Conservation (phyloP, 495 filamentous ascomycete genomes). For the Aspergillus campestris region DNA sequence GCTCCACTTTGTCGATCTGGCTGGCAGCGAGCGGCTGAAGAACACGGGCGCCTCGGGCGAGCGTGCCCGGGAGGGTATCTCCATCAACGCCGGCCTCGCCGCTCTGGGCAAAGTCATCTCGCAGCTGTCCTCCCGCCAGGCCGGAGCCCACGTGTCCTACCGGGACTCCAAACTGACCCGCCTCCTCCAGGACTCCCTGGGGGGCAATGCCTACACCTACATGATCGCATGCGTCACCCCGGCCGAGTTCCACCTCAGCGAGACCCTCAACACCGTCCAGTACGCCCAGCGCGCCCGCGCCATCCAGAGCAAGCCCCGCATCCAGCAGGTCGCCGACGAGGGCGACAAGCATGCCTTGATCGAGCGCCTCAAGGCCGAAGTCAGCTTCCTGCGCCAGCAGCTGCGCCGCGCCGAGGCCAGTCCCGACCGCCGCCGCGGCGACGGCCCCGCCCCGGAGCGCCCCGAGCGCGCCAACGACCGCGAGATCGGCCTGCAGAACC, state of each 20-base stretch:
- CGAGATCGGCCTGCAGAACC: constrained; percentile 88
- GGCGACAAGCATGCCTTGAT: constrained; percentile 92
- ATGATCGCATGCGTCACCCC: constrained; percentile 99
- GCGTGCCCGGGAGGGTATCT: constrained; percentile 92
- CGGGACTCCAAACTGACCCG: constrained; percentile 95
- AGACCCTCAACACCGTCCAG: constrained; percentile 93
- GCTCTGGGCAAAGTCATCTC: constrained; percentile 98
- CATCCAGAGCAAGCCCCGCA: constrained; percentile 94
- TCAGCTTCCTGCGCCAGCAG: constrained; percentile 89
- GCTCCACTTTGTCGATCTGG: constrained; percentile 96
- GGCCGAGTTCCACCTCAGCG: constrained; percentile 93
- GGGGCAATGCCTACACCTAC: constrained; percentile 95
- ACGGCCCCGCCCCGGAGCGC: constrained; percentile 52
- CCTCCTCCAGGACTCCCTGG: constrained; percentile 94
- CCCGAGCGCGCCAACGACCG: constrained; percentile 71
- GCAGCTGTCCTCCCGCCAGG: constrained; percentile 82
- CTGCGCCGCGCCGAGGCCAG: constrained; percentile 63
- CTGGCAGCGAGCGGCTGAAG: constrained; percentile 93
- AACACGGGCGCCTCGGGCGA: constrained; percentile 95
- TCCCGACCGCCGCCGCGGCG: constrained; percentile 46
- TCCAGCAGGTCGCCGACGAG: constrained; percentile 85
- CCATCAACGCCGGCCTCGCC: constrained; percentile 94
- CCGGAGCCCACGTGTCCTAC: constrained; percentile 92
- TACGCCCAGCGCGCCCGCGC: constrained; percentile 94
- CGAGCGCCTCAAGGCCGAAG: constrained; percentile 87